Percentiles rank a stretch among this genome's conserved stretches.
Conservation (phyloP, 2,329 filamentous ascomycete species). For the Fonsecaea multimorphosa region DNA sequence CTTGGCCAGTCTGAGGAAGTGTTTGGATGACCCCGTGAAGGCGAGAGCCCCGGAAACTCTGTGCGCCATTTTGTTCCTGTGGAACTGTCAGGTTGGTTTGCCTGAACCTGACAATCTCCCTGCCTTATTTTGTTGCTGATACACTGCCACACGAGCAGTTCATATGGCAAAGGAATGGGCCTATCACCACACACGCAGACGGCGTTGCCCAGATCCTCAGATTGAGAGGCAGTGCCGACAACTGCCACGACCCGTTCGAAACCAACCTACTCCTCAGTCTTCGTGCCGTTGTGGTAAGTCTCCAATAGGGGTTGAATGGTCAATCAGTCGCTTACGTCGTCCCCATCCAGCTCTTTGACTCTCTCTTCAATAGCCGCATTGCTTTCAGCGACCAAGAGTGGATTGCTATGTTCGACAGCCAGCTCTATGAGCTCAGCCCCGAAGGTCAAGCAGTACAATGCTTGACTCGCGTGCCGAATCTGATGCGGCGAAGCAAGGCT, state of each 20-base stretch:
- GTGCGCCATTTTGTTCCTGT: constrained; percentile 42
- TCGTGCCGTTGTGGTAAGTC: constrained; percentile 30
- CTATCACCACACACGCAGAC: constrained; percentile 44
- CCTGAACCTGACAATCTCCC: not conserved
- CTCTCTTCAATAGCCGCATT: constrained; percentile 26
- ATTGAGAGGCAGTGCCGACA: constrained; percentile 12
- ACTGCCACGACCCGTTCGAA: constrained; percentile 19
- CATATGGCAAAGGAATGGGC: constrained; percentile 35
- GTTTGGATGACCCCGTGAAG: constrained; percentile 40
- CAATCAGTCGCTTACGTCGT: not conserved
- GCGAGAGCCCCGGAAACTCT: constrained; percentile 40
- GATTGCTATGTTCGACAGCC: constrained; percentile 37
- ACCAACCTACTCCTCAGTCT: constrained; percentile 23
- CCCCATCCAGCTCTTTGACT: constrained; percentile 23
- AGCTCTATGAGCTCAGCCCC: constrained; percentile 40
- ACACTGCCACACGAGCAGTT: constrained; percentile 18
- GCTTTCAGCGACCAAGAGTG: constrained; percentile 27
- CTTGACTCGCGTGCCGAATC: constrained; percentile 42
- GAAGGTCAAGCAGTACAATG: constrained; percentile 45
- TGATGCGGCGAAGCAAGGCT: constrained; percentile 41
- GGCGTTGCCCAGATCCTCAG: constrained; percentile 43
- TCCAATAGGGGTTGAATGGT: not conserved
- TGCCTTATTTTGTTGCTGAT: not conserved
- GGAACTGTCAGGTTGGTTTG: constrained; percentile 41
- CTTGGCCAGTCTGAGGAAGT: constrained; percentile 38